phyloP scores from a whole-genome alignment of 257 asterid genomes.

The Fraxinus anomala region DNA sequence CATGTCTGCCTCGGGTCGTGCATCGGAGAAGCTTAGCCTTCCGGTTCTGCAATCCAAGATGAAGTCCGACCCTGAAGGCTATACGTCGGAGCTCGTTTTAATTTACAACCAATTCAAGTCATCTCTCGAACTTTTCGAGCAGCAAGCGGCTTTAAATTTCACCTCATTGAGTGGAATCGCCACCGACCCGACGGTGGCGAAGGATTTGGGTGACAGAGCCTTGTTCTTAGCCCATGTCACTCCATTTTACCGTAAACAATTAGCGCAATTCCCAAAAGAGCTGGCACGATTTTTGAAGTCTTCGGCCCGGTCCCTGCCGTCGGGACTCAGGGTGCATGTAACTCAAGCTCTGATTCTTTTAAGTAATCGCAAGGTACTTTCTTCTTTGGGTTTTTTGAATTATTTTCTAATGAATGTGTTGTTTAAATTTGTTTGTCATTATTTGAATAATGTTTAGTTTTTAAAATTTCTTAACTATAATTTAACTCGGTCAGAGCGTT shows the following conservation, averaged over 20 bases:
- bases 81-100: slow-evolving; percentile 55
- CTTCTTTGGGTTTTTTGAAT: slow-evolving; percentile 4
- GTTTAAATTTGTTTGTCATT: neutral
- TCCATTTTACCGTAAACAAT: slow-evolving; percentile 58
- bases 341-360: slow-evolving; percentile 78
- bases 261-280: slow-evolving; percentile 60
- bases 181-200: slow-evolving; percentile 61
- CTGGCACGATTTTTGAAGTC: slow-evolving; percentile 60
- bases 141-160: slow-evolving; percentile 77
- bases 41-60: slow-evolving; percentile 70
- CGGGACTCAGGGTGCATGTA: slow-evolving; percentile 67
- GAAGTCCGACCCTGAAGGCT: slow-evolving; percentile 92
- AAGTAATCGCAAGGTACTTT: slow-evolving; percentile 62
- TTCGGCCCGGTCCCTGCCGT: slow-evolving; percentile 61
- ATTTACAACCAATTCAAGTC: slow-evolving; percentile 77
- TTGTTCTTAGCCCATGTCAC: slow-evolving; percentile 84
- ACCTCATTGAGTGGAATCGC: slow-evolving; percentile 73
- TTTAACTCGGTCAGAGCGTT: neutral
- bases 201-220: slow-evolving; percentile 70
- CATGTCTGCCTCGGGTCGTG: slow-evolving; percentile 57
- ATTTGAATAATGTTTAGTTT: neutral
- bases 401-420: neutral
- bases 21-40: slow-evolving; percentile 62
- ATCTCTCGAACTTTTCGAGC: slow-evolving; percentile 73
- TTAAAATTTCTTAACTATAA: neutral